Conservation (phyloP, 2,329 filamentous ascomycete genomes). For the Penicillium sp. region DNA sequence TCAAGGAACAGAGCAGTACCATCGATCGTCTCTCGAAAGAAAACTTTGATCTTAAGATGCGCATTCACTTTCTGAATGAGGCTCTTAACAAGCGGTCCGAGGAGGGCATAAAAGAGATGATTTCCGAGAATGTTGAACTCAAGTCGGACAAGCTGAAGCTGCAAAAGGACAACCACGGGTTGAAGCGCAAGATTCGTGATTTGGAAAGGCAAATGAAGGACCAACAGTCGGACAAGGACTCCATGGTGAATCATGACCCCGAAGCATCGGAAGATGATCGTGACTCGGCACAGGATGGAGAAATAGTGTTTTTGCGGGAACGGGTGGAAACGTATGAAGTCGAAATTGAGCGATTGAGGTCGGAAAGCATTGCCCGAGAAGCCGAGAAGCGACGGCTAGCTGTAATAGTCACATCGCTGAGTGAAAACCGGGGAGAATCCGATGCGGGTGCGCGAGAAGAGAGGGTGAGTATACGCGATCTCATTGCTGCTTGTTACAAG, state of each 20-base stretch:
- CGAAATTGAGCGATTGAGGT: conserved; percentile 75
- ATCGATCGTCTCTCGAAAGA: conserved; percentile 96
- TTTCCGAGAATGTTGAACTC: conserved; percentile 92
- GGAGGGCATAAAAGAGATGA: conserved; percentile 96
- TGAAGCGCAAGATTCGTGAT: conserved; percentile 77
- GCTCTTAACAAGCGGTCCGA: conserved; percentile 89
- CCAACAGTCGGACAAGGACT: conserved; percentile 46
- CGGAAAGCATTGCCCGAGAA: conserved; percentile 73
- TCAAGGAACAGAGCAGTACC: conserved; percentile 96
- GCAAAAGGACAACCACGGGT: conserved; percentile 81
- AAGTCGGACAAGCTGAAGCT: conserved; percentile 84
- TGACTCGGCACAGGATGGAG: conserved; percentile 64
- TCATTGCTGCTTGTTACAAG: not conserved
- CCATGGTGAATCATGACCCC: conserved; percentile 41
- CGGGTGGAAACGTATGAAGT: conserved; percentile 77
- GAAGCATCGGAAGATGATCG: conserved; percentile 45
- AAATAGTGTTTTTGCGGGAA: conserved; percentile 78
- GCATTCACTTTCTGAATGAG: conserved; percentile 95
- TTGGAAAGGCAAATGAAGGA: conserved; percentile 72
- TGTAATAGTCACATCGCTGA: conserved; percentile 68
- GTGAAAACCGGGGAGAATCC: conserved; percentile 50
- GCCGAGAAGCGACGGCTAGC: conserved; percentile 81
- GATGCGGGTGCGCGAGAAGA: conserved; percentile 48
- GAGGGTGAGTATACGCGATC: conserved; percentile 36
- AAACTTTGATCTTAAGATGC: conserved; percentile 95